Base-by-base conservation (phyloP, 139 green algal species). In the Coelastrella sp. region DNA sequence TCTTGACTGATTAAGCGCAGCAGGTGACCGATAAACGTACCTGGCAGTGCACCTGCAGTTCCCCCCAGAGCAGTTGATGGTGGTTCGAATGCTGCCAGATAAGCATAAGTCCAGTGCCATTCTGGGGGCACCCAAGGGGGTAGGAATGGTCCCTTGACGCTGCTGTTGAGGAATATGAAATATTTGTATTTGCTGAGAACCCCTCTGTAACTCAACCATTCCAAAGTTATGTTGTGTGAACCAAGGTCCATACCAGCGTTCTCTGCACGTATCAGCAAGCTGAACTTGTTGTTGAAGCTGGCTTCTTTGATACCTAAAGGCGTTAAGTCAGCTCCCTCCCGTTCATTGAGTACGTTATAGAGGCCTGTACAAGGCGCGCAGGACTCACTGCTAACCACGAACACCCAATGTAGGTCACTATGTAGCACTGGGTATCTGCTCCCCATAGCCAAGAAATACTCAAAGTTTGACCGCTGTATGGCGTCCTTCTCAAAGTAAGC, bases 221-320 rank as follows among this genome's bases (percentile, higher is more conserved):
- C 83, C 5, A 96, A 71, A 5, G 88, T 94, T 30, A 88, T 83
- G 77, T 96, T 96, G 82, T 96, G 94, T 19, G 91, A 86, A 8
- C 88, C 94, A 37, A 96, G 86, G 85, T 96, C 94, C 94, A 96
- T 96, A 68, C 94, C 94, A 64, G 91, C 90, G 41, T 96, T 96
- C 81, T 93, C 83, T 1, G 25, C 89, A 15, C 92, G 89, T 63
- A 90, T 75, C 5, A 95, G 75, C 69, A 95, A 45, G 1, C 84
- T 85, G 32, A 94, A 64, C 9, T 69, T 53, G 1, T 7, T 30
- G 45, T 32, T 77, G 48, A 69, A 66, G 43, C 40, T 69, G 8
- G 45, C 64, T 37, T 69, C 75, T 30, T 82, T 41, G 41, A 67
- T 59, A 32, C 38, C 60, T 35, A 51, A 30, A 17, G 66, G 30